phyloP scores from a whole-genome alignment of 257 asterid genomes.

The Rauvolfia tetraphylla region DNA sequence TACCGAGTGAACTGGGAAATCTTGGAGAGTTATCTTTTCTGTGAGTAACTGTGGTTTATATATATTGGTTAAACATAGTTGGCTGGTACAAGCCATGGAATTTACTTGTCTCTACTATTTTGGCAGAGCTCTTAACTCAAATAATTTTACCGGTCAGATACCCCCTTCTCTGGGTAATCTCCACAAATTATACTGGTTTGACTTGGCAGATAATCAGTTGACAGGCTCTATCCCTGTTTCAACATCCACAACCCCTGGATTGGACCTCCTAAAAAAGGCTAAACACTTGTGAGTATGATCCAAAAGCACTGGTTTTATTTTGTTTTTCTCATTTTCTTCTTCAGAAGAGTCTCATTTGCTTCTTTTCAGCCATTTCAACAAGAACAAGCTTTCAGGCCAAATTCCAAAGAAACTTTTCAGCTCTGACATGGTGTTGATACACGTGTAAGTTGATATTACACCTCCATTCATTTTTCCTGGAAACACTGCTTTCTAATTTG shows the following conservation, averaged over 20 bases:
- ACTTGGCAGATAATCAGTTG: slow-evolving; percentile 82
- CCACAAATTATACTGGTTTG: slow-evolving; percentile 85
- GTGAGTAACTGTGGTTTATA: slow-evolving; percentile 40
- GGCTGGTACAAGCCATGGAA: neutral
- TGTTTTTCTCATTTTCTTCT: neutral
- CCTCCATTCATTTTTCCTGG: neutral
- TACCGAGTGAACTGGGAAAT: slow-evolving; percentile 81
- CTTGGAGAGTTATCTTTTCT: slow-evolving; percentile 76
- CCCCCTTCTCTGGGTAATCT: slow-evolving; percentile 89
- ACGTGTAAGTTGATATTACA: slow-evolving; percentile 55
- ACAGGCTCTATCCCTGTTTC: slow-evolving; percentile 81
- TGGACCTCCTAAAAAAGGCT: slow-evolving; percentile 80
- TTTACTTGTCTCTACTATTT: slow-evolving; percentile 5
- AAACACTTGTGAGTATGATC: slow-evolving; percentile 80
- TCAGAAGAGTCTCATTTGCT: slow-evolving; percentile 26
- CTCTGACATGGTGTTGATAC: slow-evolving; percentile 71
- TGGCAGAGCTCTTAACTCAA: slow-evolving; percentile 83
- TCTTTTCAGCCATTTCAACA: slow-evolving; percentile 82
- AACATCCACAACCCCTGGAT: slow-evolving; percentile 55
- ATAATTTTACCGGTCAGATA: slow-evolving; percentile 80
- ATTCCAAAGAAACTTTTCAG: slow-evolving; percentile 65
- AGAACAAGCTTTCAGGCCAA: slow-evolving; percentile 72
- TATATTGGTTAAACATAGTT: neutral
- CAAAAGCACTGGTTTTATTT: neutral
- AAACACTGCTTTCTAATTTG: neutral